A percentile compares a stretch with the other conserved stretches of the same genome.
Conservation (phyloP, 2,329 filamentous ascomycete genomes). For the Ascochyta lentis region DNA sequence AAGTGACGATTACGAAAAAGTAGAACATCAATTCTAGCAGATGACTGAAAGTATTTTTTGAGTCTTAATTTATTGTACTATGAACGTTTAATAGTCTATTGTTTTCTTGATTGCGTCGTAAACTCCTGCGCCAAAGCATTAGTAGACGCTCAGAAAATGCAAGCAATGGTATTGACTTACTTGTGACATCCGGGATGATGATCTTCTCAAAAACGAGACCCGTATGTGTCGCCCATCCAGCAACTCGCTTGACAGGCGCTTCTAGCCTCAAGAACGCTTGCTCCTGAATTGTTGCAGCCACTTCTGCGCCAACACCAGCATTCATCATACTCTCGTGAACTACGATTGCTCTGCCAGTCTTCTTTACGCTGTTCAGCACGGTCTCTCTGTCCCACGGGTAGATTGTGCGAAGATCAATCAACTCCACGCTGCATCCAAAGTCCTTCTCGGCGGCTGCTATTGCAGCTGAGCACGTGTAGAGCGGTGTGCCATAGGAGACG, state of each 20-base stretch:
- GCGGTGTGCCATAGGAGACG: slow-evolving; percentile 85
- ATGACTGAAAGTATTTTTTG: too few species aligned
- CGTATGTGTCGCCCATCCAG: slow-evolving; percentile 88
- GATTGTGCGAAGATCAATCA: slow-evolving; percentile 86
- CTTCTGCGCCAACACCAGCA: slow-evolving; percentile 85
- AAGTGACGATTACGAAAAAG: too few species aligned
- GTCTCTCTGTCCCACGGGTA: slow-evolving; percentile 91
- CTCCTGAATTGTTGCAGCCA: slow-evolving; percentile 87
- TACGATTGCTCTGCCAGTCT: slow-evolving; percentile 84
- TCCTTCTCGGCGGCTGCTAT: slow-evolving; percentile 78
- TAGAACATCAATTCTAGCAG: too few species aligned
- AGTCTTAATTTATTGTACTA: too few species aligned
- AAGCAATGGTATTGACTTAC: slow-evolving; percentile 63
- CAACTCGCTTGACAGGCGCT: slow-evolving; percentile 82
- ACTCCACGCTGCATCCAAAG: slow-evolving; percentile 76
- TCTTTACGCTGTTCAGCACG: slow-evolving; percentile 80
- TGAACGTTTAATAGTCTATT: slow-evolving; percentile 50
- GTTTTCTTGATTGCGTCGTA: slow-evolving; percentile 58
- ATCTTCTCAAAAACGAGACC: slow-evolving; percentile 76
- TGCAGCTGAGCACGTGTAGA: slow-evolving; percentile 82
- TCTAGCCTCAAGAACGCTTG: slow-evolving; percentile 84
- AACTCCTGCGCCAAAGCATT: slow-evolving; percentile 43
- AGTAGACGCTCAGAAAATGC: neutral
- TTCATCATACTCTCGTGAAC: slow-evolving; percentile 95
- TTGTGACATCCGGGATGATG: slow-evolving; percentile 81